Evolutionary conservation across 139 green algal genomes (phyloP).

Genomic region (Edaphochlamys debaryana): DNA sequence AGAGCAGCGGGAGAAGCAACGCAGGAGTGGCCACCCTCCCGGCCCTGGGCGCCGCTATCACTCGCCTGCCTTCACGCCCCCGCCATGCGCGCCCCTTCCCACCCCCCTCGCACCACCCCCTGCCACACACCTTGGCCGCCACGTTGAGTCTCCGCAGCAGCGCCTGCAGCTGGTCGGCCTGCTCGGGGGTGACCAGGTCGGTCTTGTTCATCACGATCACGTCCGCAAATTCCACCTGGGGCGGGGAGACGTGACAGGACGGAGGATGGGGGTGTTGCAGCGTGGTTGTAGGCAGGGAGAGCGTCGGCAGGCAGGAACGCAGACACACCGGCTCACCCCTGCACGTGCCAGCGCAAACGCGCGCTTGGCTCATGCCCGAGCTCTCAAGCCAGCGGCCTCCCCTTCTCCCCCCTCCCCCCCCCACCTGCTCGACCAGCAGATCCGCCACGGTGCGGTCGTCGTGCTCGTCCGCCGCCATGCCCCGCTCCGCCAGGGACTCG

Average conservation of each 20-base stretch:
- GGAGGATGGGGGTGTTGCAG: too few species aligned
- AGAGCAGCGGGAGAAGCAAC: neutral
- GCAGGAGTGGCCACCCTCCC: too few species aligned
- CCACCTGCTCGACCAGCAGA: slow-evolving; percentile 74
- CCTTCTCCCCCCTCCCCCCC: neutral
- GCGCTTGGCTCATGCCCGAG: too few species aligned
- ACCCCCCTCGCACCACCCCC: neutral
- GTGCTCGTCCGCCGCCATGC: slow-evolving; percentile 63
- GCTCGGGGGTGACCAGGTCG: slow-evolving; percentile 60
- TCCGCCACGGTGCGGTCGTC: slow-evolving; percentile 71
- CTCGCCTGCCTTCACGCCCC: too few species aligned
- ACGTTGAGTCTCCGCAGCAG: slow-evolving; percentile 68
- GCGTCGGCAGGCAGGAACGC: too few species aligned
- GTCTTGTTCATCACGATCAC: slow-evolving; percentile 82
- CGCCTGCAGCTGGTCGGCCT: slow-evolving; percentile 59
- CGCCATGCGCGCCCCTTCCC: too few species aligned
- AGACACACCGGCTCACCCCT: too few species aligned
- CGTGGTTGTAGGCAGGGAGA: too few species aligned
- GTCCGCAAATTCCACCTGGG: slow-evolving; percentile 77
- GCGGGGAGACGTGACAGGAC: neutral
- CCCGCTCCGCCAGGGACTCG: slow-evolving; percentile 53
- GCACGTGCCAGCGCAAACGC: neutral
- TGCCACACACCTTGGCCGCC: slow-evolving; percentile 52
- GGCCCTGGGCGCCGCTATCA: too few species aligned
- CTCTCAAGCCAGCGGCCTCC: too few species aligned